Base-by-base conservation (phyloP, 306 rosid species). In the Gleditsia sinensis region DNA sequence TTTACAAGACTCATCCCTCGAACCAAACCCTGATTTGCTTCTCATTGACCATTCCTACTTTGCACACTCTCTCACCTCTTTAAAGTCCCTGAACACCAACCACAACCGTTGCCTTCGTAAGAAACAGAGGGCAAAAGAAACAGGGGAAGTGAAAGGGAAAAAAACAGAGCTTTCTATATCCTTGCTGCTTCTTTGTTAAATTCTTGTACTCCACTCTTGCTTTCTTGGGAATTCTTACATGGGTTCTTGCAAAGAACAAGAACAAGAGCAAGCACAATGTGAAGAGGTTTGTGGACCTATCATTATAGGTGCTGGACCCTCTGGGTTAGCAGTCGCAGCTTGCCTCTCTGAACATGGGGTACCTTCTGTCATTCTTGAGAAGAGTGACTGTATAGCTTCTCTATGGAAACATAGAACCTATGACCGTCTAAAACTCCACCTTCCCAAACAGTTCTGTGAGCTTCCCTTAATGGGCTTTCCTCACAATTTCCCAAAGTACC, bases 261-360 rank as follows among this genome's bases (percentile, higher is more conserved):
- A 62, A 20, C 68, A 62, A 19, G 57, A 78, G 19, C 46, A 67
- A 43, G 24, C 72, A 3, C 86, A 80, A 56, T 67, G 79, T 27
- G 42, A 60, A 7, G 72, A 83, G 84, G 83, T 88, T 53, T 54
- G 82, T 1, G 99, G 98, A 0, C 96, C 99, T 19, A 83, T 95
- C 60, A 82, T 95, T 1, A 76, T 95, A 14, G 99, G 99, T 0
- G 96, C 98, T 9, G 99, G 99, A 4, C 99, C 99, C 21, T 95
- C 99, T 0, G 99, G 99, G n/a, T 71, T 95, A 7, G 99, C 99
- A 0, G 97, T 84, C 2, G 87, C 99, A 0, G 99, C 98, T 17
- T 90, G 92, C 68, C 89, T 95, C 20, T 84, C 93, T 1, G 20
- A 80, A 12, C 82, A 86, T 2, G 83, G 84, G 14, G 71, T 92